Evolutionary conservation across 257 asterid species (phyloP), one percentile per base, ranked within the genome.

Genomic region (Nicotiana sylvestris): DNA sequence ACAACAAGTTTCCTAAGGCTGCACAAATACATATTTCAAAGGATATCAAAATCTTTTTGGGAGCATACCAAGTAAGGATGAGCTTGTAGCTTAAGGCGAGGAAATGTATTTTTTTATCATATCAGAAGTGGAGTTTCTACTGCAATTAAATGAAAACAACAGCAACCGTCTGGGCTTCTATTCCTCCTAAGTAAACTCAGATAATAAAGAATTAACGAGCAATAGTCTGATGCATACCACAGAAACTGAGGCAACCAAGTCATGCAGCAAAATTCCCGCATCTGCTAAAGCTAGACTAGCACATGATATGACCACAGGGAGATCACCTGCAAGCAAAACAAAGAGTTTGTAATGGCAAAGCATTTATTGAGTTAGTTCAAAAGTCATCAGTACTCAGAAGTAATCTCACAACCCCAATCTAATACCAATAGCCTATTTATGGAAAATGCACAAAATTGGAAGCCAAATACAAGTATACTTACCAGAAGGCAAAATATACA

Each of bases 281-380:
- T 96, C 99, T 30, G 98, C 98, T 78, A 94, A 92, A 74, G 98
- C 98, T 83, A 96, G 97, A 85, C 99, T 96, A 76, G 98, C 99
- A 67, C 99, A 96, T 69, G 98, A 88, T 83, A 97, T 92, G 81
- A 96, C 85, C 79, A 96, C 97, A 1, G 98, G 97, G 86, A 94
- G 97, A 88, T 96, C 99, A 57, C 99, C 99, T 95, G 88, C 82
- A 83, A 58, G 49, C 68, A 76, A 53, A 67, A 82, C 30, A 81
- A 29, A 85, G 4, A 32, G 51, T 51, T 65, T 66, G 2, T 4
- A 56, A 58, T 6, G 70, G n/a, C 46, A 17, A 58, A 55, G 12
- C 51, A 9, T n/a, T 32, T 60, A 13, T 49, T 9, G 35, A 16
- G 43, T 39, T 8, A 61, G 66, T 57, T 12, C 35, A 37, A 30